A percentile compares a stretch with the other conserved stretches of the same genome.
phyloP scores from a whole-genome alignment of 2,329 filamentous ascomycete genomes.

The Sphaerulina populicola region DNA sequence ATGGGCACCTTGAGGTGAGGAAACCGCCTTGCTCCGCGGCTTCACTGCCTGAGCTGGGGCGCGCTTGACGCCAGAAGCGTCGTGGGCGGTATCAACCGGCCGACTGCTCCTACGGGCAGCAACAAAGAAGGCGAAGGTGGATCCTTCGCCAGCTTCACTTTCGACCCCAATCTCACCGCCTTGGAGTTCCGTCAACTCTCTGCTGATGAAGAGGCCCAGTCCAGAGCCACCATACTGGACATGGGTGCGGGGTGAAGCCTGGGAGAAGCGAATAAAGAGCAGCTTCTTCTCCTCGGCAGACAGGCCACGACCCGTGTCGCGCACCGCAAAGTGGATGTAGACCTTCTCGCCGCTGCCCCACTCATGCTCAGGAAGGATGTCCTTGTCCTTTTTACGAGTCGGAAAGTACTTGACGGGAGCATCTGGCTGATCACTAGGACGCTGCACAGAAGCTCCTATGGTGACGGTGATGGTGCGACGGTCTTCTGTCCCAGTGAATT shows the following conservation, averaged over 20 bases:
- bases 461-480: conserved; percentile 58
- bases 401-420: conserved; percentile 54
- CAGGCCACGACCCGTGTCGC: conserved; percentile 63
- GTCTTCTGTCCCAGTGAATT: conserved; percentile 62
- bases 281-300: conserved; percentile 62
- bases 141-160: conserved; percentile 58
- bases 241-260: conserved; percentile 66
- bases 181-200: conserved; percentile 70
- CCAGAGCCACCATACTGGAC: conserved; percentile 73
- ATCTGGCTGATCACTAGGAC: conserved; percentile 40
- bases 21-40: conserved; percentile 14
- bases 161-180: conserved; percentile 70
- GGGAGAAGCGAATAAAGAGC: conserved; percentile 70
- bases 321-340: conserved; percentile 64
- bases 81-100: conserved; percentile 27
- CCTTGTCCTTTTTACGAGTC: conserved; percentile 43
- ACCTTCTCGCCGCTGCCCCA: conserved; percentile 62
- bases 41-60: conserved; percentile 5
- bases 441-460: conserved; percentile 54
- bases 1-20: conserved; percentile 2
- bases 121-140: conserved; percentile 70
- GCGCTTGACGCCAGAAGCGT: conserved; percentile 11
- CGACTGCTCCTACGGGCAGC: conserved; percentile 52
- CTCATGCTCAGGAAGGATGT: conserved; percentile 47
- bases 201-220: conserved; percentile 69